Conservation (phyloP, 179 eudicot species). For the Gypsophila paniculata region DNA sequence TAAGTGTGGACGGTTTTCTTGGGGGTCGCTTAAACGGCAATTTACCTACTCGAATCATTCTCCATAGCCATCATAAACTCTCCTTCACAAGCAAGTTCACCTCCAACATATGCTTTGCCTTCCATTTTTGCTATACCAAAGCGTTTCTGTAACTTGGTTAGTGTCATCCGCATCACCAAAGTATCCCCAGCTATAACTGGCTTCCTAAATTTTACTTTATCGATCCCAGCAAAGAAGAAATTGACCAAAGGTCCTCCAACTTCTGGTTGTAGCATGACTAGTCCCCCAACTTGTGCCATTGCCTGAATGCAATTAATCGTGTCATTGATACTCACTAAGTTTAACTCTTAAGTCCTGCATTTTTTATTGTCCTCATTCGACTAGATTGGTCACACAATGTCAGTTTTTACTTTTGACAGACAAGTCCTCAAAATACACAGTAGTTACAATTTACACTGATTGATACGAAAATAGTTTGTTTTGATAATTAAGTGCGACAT, state of each 20-base stretch:
- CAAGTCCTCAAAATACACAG: no score
- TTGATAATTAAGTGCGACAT: no score
- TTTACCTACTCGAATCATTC: slow-evolving; percentile 24
- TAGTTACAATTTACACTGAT: no score
- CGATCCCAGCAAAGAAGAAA: slow-evolving; percentile 94
- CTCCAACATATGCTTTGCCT: slow-evolving; percentile 96
- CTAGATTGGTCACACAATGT: neutral
- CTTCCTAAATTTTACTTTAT: slow-evolving; percentile 92
- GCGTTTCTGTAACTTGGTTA: slow-evolving; percentile 78
- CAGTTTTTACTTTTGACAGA: neutral
- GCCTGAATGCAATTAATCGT: slow-evolving; percentile 45
- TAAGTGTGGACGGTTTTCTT: neutral
- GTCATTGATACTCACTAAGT: neutral
- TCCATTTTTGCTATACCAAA: slow-evolving; percentile 98
- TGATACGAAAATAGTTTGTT: neutral
- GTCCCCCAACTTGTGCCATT: slow-evolving; percentile 97
- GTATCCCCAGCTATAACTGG: slow-evolving; percentile 98
- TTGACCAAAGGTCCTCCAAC: slow-evolving; percentile 78
- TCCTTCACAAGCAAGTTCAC: slow-evolving; percentile 89
- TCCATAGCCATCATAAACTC: slow-evolving; percentile 97
- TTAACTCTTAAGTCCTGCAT: neutral
- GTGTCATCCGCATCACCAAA: slow-evolving; percentile 89
- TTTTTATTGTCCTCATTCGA: neutral
- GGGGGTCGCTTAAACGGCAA: neutral
- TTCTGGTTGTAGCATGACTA: slow-evolving; percentile 91